Conservation (phyloP, 1,284 basidiomycete genomes). For the Fomitopsis betulina region DNA sequence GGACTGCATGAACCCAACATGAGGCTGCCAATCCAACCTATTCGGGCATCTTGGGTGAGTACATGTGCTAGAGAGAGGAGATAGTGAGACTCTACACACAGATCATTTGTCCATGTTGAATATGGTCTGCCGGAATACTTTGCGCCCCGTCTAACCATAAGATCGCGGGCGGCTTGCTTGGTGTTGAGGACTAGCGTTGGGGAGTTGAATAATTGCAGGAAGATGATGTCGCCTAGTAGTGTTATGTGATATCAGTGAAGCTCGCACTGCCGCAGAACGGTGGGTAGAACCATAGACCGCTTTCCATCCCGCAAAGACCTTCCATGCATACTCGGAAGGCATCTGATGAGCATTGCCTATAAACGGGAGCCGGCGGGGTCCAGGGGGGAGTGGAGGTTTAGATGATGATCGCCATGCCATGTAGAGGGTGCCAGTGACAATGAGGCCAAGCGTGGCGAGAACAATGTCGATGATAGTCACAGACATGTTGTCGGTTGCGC, state of each 20-base stretch:
- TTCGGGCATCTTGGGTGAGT: no score
- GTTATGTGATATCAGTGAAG: no score
- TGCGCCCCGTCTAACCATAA: conserved; percentile 35
- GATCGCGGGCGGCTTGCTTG: conserved; percentile 29
- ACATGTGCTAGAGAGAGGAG: no score
- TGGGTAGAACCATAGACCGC: background rate
- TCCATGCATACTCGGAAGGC: conserved; percentile 28
- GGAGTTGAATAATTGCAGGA: conserved; percentile 29
- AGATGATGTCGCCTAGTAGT: conserved; percentile 24
- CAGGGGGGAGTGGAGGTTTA: no score
- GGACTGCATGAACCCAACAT: conserved; percentile 22
- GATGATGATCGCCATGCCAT: no score
- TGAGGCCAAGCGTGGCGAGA: no score
- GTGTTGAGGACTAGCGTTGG: conserved; percentile 35
- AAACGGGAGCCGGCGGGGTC: conserved; percentile 37
- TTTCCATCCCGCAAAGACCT: conserved; percentile 27
- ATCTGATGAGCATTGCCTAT: conserved; percentile 45
- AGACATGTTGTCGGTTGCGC: no score
- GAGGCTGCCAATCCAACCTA: conserved; percentile 21
- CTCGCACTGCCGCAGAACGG: no score
- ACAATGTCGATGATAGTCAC: no score
- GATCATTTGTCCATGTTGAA: background rate
- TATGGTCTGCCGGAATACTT: conserved; percentile 30
- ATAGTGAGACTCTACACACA: no score
- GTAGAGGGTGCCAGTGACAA: no score